Evolutionary conservation across 1,284 basidiomycete genomes (phyloP).

Genomic region (Ceratobasidium sp.): DNA sequence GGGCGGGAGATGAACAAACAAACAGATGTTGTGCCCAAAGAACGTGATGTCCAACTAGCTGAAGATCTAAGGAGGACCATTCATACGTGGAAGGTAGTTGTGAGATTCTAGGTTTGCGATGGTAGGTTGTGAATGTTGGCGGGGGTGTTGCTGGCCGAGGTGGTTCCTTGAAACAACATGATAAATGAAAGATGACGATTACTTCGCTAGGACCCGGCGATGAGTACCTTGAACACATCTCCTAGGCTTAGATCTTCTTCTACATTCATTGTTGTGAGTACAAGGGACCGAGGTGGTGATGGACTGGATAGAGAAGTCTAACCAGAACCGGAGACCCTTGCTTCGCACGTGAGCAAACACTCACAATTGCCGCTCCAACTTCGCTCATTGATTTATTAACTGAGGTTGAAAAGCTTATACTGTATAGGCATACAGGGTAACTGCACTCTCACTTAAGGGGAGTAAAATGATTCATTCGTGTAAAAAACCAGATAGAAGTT

Average conservation of each 20-base stretch:
- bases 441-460: not conserved
- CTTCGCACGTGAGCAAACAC: too few species aligned
- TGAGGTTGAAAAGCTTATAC: not conserved
- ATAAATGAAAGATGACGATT: not conserved
- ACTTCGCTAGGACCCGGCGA: not conserved
- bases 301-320: not conserved
- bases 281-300: not conserved
- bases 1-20: constrained; percentile 54
- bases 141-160: constrained; percentile 55
- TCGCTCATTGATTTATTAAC: not conserved
- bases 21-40: constrained; percentile 93
- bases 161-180: constrained; percentile 53
- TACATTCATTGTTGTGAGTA: not conserved
- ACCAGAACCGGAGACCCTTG: too few species aligned
- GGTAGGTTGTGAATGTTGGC: constrained; percentile 59
- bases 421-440: not conserved
- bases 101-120: constrained; percentile 43
- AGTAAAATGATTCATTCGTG: not conserved
- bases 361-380: not conserved
- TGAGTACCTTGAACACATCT: constrained; percentile 30
- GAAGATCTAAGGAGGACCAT: constrained; percentile 68
- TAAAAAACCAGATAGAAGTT: not conserved
- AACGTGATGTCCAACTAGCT: constrained; percentile 89
- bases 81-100: constrained; percentile 50
- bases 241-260: constrained; percentile 24